Conservation (phyloP, 192 early-diverging fungal genomes). For the Linderina pennispora region DNA sequence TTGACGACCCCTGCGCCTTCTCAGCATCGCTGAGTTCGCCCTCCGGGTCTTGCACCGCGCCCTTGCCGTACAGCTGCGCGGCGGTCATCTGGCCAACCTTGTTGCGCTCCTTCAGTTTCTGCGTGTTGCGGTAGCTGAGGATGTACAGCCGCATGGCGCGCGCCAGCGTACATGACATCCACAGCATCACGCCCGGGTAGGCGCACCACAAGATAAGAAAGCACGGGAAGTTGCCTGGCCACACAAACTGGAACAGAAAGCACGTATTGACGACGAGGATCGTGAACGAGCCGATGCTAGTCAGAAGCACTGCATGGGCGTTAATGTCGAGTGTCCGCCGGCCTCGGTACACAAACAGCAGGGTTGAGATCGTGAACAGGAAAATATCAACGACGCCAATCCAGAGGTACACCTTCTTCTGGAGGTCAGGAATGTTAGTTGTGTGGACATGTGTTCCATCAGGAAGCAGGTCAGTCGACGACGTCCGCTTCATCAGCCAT, state of each 20-base stretch:
- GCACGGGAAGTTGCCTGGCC: slow-evolving; percentile 46
- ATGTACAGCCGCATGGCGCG: slow-evolving; percentile 46
- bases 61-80: slow-evolving; percentile 43
- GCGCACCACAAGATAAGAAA: slow-evolving; percentile 45
- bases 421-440: slow-evolving; percentile 5
- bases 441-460: slow-evolving; percentile 33
- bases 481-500: slow-evolving; percentile 2
- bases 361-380: slow-evolving; percentile 28
- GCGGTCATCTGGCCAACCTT: slow-evolving; percentile 43
- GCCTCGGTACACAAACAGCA: slow-evolving; percentile 44
- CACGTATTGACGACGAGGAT: slow-evolving; percentile 45
- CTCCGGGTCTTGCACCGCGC: slow-evolving; percentile 19
- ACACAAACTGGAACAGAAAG: slow-evolving; percentile 48
- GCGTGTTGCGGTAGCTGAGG: slow-evolving; percentile 41
- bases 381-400: slow-evolving; percentile 42
- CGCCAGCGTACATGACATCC: slow-evolving; percentile 45
- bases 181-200: slow-evolving; percentile 47
- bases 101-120: slow-evolving; percentile 46
- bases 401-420: slow-evolving; percentile 37
- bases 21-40: slow-evolving; percentile 7
- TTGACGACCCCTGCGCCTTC: background rate
- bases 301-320: slow-evolving; percentile 41
- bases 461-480: slow-evolving; percentile 9
- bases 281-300: slow-evolving; percentile 41
- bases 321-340: slow-evolving; percentile 38